Evolutionary conservation across 768 basidiomycete species (phyloP).

Genomic region (Hygrophoropsis aurantiaca): DNA sequence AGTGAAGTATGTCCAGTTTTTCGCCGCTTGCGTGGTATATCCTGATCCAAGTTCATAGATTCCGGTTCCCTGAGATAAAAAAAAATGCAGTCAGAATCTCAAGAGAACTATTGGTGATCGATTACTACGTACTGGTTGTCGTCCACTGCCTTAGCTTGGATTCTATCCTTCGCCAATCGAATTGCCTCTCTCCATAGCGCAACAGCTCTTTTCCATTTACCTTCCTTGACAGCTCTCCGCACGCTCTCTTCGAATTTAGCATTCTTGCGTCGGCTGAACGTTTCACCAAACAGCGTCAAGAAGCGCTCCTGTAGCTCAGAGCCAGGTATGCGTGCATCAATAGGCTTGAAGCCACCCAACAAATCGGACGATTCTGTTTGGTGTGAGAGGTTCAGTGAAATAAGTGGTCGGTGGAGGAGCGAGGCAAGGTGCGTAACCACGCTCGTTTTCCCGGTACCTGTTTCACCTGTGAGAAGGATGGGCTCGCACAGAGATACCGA

Average conservation of each 20-base stretch:
- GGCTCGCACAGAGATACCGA: constrained; percentile 77
- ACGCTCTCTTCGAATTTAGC: constrained; percentile 81
- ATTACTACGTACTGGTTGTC: constrained; percentile 19
- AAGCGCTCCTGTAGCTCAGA: constrained; percentile 70
- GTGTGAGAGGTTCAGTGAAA: constrained; percentile 91
- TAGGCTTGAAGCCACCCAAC: constrained; percentile 94
- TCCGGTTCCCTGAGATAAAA: constrained; percentile 12
- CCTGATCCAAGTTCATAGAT: constrained; percentile 34
- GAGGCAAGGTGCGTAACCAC: constrained; percentile 84
- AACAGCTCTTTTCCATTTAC: constrained; percentile 83
- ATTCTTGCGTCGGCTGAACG: constrained; percentile 90
- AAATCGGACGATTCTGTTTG: constrained; percentile 96
- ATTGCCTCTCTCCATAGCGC: constrained; percentile 82
- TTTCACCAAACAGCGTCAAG: constrained; percentile 75
- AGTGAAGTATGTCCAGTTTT: constrained; percentile 52
- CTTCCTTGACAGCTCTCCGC: constrained; percentile 75
- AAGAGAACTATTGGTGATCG: not conserved
- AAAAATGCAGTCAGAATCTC: too few species aligned
- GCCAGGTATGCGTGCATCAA: constrained; percentile 82
- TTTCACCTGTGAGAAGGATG: constrained; percentile 91
- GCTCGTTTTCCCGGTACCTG: constrained; percentile 99
- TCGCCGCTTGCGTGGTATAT: constrained; percentile 66
- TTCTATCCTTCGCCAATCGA: constrained; percentile 65
- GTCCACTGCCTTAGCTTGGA: constrained; percentile 37
- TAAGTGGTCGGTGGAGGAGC: constrained; percentile 70